Conservation (phyloP, 148 eudicot genomes). For the Tetragonia tetragonoides region DNA sequence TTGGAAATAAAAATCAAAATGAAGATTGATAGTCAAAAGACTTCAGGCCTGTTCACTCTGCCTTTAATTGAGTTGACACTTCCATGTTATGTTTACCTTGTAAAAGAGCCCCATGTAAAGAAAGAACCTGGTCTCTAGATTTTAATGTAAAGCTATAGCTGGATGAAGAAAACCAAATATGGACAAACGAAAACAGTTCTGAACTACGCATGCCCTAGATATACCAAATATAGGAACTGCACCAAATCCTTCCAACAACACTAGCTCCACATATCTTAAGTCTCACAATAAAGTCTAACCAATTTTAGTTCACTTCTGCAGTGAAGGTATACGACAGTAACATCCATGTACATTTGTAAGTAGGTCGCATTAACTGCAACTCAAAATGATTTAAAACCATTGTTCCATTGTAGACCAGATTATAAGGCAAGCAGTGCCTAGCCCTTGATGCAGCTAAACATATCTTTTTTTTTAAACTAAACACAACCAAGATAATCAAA, state of each 20-base stretch:
- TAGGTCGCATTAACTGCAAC: neutral
- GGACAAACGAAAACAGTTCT: neutral
- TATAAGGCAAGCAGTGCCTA: neutral
- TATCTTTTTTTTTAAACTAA: neutral
- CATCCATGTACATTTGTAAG: neutral
- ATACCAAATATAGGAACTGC: neutral
- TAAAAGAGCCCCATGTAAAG: neutral
- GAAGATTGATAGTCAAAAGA: neutral
- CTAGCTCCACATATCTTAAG: neutral
- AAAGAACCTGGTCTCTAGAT: slow-evolving; percentile 11
- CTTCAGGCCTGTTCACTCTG: too few species aligned
- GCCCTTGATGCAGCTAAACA: neutral
- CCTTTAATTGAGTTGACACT: neutral
- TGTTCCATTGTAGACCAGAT: neutral
- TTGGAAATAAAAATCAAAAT: neutral
- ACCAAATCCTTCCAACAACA: neutral
- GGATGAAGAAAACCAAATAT: neutral
- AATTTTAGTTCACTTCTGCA: neutral
- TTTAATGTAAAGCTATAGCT: neutral
- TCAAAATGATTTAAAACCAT: neutral
- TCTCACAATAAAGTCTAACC: neutral
- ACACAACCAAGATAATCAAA: neutral
- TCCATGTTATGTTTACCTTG: neutral
- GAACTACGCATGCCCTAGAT: neutral
- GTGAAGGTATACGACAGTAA: neutral